Evolutionary conservation across 2,329 filamentous ascomycete species (phyloP).

Genomic region (Penicillium sp.): DNA sequence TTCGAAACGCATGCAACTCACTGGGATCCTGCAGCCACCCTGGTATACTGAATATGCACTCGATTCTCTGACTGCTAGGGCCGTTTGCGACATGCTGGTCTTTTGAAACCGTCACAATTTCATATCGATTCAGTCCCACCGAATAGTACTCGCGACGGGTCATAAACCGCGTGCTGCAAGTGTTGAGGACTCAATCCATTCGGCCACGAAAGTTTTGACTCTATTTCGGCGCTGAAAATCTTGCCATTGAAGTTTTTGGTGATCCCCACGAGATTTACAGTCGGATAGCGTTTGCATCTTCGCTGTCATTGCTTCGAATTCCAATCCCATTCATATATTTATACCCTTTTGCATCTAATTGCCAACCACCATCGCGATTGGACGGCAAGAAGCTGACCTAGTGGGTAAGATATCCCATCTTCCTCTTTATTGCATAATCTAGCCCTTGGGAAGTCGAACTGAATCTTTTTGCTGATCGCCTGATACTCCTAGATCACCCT

Average conservation of each 20-base stretch:
- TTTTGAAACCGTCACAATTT: slow-evolving; percentile 25
- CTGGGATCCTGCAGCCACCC: slow-evolving; percentile 34
- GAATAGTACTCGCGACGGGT: slow-evolving; percentile 19
- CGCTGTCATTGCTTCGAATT: not conserved
- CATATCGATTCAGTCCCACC: slow-evolving; percentile 17
- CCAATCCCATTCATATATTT: not conserved
- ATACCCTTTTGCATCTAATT: slow-evolving; percentile 4
- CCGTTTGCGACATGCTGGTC: slow-evolving; percentile 34
- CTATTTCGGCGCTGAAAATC: not conserved
- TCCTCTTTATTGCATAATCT: not conserved
- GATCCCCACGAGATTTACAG: not conserved
- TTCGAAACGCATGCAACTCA: slow-evolving; percentile 27
- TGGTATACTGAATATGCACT: slow-evolving; percentile 33
- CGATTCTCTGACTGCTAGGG: slow-evolving; percentile 25
- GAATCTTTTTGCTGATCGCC: not conserved
- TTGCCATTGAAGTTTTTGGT: not conserved
- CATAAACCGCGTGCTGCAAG: slow-evolving; percentile 24
- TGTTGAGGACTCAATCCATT: slow-evolving; percentile 3
- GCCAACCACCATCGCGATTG: not conserved
- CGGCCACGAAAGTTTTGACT: slow-evolving; percentile 4
- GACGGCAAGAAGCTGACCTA: not conserved
- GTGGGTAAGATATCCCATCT: not conserved
- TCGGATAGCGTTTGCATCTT: not conserved
- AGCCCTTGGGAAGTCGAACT: no score
- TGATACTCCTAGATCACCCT: not conserved